A percentile compares a stretch with the other conserved stretches of the same genome.
These are phyloP conservation scores for Aspergillus aculeatinus DNA, from an alignment of 2,329 filamentous ascomycete genomes.

Conservation along the genomic window DNA sequence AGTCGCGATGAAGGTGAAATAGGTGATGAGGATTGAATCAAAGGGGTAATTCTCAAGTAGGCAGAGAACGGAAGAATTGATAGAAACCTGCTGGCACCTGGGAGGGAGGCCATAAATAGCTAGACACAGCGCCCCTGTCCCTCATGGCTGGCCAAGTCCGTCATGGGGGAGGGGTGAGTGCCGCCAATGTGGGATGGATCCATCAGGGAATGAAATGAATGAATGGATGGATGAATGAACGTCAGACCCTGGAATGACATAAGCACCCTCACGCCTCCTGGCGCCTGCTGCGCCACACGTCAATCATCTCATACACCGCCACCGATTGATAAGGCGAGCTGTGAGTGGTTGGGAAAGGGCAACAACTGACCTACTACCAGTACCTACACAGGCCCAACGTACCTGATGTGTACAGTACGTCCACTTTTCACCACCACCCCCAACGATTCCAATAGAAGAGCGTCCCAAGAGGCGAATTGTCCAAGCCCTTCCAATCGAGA, in stretches of 20 bases:
- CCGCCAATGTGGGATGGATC: not conserved
- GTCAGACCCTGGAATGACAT: constrained; percentile 10
- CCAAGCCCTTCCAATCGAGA: too few species aligned
- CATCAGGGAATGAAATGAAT: not conserved
- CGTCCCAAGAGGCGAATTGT: too few species aligned
- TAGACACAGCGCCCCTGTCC: not conserved
- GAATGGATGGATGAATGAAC: constrained; percentile 6
- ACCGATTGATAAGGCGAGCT: constrained; percentile 10
- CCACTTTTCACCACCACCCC: too few species aligned
- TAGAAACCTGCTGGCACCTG: constrained; percentile 6
- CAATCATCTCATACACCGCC: constrained; percentile 22
- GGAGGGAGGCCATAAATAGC: constrained; percentile 3
- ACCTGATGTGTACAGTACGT: too few species aligned
- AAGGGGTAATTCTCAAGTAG: not conserved
- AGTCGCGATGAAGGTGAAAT: not conserved
- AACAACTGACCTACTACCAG: too few species aligned
- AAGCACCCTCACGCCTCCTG: constrained; percentile 11
- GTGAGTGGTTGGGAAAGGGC: too few species aligned
- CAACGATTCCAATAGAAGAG: too few species aligned
- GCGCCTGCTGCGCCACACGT: constrained; percentile 27
- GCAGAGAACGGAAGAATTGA: constrained; percentile 5
- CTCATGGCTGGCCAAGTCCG: not conserved
- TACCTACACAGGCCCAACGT: too few species aligned
- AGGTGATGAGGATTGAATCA: not conserved
- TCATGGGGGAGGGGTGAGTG: not conserved